Percentiles rank a stretch among this genome's conserved stretches.
Conservation (phyloP, 257 asterid genomes). For the Solanum paucissectum region DNA sequence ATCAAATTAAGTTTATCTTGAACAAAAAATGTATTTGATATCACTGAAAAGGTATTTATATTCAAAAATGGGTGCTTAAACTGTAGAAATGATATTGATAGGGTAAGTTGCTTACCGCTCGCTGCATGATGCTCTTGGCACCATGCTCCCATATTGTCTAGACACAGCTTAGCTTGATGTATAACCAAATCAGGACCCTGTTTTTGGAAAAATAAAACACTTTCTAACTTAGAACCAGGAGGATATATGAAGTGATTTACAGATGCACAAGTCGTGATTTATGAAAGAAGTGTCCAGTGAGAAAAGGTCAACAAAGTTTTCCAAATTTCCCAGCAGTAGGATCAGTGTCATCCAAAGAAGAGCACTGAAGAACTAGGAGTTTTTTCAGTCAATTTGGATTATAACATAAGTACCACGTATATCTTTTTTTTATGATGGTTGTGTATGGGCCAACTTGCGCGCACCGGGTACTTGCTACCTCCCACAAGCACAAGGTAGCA, state of each 20-base stretch:
- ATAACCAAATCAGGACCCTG: slow-evolving; percentile 95
- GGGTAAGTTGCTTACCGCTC: slow-evolving; percentile 49
- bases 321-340: not conserved
- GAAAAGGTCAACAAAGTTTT: not conserved
- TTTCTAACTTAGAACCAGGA: not conserved
- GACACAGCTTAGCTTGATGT: slow-evolving; percentile 66
- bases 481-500: not conserved
- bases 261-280: not conserved
- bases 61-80: not conserved
- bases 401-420: not conserved
- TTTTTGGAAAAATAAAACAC: not conserved
- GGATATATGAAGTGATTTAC: not conserved
- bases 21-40: not conserved
- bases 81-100: not conserved
- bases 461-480: not conserved
- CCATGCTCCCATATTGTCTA: slow-evolving; percentile 91
- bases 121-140: slow-evolving; percentile 71
- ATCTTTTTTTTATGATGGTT: not conserved
- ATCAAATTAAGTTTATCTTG: not conserved
- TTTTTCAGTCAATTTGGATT: not conserved
- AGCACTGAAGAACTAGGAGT: not conserved
- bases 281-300: not conserved
- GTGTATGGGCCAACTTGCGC: not conserved
- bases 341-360: not conserved
- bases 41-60: not conserved